Conservation (phyloP, 164 flowering plant species). For the Kalanchoe fedtschenkoi region DNA sequence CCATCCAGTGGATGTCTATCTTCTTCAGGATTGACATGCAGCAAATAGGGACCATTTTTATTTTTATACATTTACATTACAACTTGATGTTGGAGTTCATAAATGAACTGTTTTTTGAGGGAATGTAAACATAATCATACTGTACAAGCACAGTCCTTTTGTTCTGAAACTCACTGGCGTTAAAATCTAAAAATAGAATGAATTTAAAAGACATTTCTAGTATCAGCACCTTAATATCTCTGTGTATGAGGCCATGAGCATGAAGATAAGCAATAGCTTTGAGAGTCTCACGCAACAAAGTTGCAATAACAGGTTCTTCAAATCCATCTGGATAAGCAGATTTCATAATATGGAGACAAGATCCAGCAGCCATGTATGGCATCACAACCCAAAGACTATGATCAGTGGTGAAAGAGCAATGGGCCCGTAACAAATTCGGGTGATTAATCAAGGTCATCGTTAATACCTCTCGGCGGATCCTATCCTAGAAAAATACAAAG, state of each 20-base stretch:
- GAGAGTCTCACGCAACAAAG: conserved; percentile 61
- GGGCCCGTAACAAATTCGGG: conserved; percentile 61
- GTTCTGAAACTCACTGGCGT: too few species aligned
- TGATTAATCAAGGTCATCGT: conserved; percentile 76
- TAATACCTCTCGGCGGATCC: conserved; percentile 76
- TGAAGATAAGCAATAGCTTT: conserved; percentile 93
- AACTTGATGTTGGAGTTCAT: not conserved
- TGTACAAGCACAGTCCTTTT: too few species aligned
- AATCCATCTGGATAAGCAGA: conserved; percentile 74
- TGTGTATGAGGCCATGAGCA: conserved; percentile 84
- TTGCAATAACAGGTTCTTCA: conserved; percentile 90
- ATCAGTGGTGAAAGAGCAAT: conserved; percentile 62
- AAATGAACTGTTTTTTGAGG: not conserved
- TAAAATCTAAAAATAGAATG: not conserved
- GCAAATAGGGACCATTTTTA: not conserved
- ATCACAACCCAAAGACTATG: conserved; percentile 61
- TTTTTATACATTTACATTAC: not conserved
- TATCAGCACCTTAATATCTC: conserved; percentile 83
- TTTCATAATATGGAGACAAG: conserved; percentile 93
- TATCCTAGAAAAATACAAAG: conserved; percentile 35
- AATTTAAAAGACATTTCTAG: not conserved
- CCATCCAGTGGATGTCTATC: not conserved
- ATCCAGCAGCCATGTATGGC: conserved; percentile 97
- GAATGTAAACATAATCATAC: too few species aligned
- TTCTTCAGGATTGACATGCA: not conserved